Percentiles rank a stretch among this genome's conserved stretches.
Conservation (phyloP, 176 grass and related monocot species). For the Oryza punctata region DNA sequence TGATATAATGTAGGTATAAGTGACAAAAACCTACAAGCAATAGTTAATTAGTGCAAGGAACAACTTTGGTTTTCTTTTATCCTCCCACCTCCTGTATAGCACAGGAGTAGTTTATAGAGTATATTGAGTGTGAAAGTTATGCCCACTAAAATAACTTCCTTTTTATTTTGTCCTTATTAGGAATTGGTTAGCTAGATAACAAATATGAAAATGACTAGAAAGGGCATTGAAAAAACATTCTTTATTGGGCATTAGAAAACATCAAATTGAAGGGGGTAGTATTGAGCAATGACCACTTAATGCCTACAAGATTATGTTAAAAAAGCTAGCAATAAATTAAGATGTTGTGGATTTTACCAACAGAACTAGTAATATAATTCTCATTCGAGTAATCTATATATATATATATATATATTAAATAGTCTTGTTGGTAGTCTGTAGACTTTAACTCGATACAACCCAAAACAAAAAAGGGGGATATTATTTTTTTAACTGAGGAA, state of each 20-base stretch:
- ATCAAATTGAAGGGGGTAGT: background rate
- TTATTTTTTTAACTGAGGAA: background rate
- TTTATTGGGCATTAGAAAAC: background rate
- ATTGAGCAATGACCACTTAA: background rate
- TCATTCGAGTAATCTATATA: background rate
- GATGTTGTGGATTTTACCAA: background rate
- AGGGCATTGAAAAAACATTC: background rate
- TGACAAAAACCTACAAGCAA: background rate
- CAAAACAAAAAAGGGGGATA: background rate
- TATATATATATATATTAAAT: too few relatives aligned
- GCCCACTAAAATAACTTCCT: background rate
- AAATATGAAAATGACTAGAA: background rate
- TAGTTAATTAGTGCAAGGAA: background rate
- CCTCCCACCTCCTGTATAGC: background rate
- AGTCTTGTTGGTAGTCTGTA: too few relatives aligned
- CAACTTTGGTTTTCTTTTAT: background rate
- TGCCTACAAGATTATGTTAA: background rate
- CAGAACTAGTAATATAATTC: background rate
- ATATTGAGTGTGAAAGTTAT: background rate
- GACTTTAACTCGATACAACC: too few relatives aligned
- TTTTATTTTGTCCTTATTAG: too few relatives aligned
- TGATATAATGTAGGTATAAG: background rate
- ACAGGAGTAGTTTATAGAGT: background rate
- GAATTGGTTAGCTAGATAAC: background rate
- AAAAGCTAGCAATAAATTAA: background rate